Base-by-base conservation (phyloP, 2,329 filamentous ascomycete species). In the Aspergillus brasiliensis region DNA sequence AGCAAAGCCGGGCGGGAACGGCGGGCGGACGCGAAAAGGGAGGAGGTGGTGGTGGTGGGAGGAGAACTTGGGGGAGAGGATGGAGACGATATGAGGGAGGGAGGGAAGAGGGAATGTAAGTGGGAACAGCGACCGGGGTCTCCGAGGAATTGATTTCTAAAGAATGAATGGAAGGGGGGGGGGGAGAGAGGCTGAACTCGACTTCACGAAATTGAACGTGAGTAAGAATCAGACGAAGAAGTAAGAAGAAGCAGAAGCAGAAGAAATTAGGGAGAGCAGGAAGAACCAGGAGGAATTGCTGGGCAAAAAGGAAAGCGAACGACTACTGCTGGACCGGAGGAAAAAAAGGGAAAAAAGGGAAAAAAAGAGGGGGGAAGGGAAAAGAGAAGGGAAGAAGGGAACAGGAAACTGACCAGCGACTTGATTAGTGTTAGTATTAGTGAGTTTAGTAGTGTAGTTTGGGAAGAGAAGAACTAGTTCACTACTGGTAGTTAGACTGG, bases 21-120 rank as follows among this genome's bases (percentile, higher is more conserved):
- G 52, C 58, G 48, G 57, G 55, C 53, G 62, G 46, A 56, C 46
- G 51, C 53, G 57, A 60, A 47, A 52, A 51, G 52, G 44, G 42
- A 57, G 56, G 53, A 48, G 48, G 23, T 56, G 40, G 57, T 49
- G 31, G 53, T 37, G 53, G 51, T 42, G 27, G 53, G 51, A 47
- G 37, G 48, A 27, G 52, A 53, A 40, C 23, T 46, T 8, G 53
- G 46, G 25, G 27, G 49, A 3, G 13, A 56, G 58, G 37, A 25
- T 34, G 17, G 28, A 17, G 34, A 17, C 8, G 13, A 31, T 23
- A 49, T 66, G 59, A 62, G 62, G 59, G 64, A 64, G 37, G 49
- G 53, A 55, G 38, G 40, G n/a, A 38, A 53, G 46, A 40, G 56
- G 51, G 52, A 58, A 60, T 58, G 54, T 51, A 51, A 52, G 51